A percentile compares a stretch with the other conserved stretches of the same genome.
These are phyloP conservation scores for Stylonectria norvegica DNA, from an alignment of 2,329 filamentous ascomycete species.

Conservation along the genomic window DNA sequence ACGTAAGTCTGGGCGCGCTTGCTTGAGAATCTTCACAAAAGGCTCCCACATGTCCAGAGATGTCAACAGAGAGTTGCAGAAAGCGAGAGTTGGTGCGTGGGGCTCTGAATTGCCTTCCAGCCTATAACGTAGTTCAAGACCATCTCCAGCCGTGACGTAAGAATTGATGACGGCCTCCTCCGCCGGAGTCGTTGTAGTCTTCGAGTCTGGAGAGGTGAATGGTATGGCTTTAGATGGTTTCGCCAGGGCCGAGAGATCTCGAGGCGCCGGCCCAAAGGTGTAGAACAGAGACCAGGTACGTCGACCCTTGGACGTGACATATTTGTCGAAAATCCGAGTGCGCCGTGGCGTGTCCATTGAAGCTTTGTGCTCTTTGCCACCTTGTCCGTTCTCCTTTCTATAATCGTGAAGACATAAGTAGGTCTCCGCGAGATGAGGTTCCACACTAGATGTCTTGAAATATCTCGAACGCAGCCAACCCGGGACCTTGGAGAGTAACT, in stretches of 20 bases:
- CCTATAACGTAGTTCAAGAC: conserved; percentile 66
- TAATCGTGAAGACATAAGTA: conserved; percentile 73
- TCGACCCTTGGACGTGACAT: conserved; percentile 54
- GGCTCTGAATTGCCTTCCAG: conserved; percentile 69
- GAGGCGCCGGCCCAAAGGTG: conserved; percentile 71
- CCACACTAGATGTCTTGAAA: conserved; percentile 64
- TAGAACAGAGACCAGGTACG: conserved; percentile 72
- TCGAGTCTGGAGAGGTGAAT: conserved; percentile 54
- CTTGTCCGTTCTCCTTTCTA: conserved; percentile 61
- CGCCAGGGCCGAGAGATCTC: conserved; percentile 61
- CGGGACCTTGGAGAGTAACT: conserved; percentile 67
- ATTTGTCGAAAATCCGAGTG: conserved; percentile 54
- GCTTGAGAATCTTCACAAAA: conserved; percentile 61
- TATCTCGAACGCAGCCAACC: conserved; percentile 75
- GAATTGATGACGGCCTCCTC: conserved; percentile 59
- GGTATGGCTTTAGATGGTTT: conserved; percentile 43
- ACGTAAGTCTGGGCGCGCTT: conserved; percentile 60
- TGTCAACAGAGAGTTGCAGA: conserved; percentile 78
- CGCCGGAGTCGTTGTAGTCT: conserved; percentile 53
- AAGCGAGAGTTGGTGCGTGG: conserved; percentile 67
- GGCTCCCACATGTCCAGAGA: conserved; percentile 78
- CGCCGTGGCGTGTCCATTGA: conserved; percentile 61
- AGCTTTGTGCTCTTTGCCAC: conserved; percentile 60
- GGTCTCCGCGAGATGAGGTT: conserved; percentile 48
- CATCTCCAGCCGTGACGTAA: conserved; percentile 65